Evolutionary conservation across 108 stramenopile species (phyloP), one percentile per base, ranked within the genome.

Genomic region (Cyclostephanos tholiformis): DNA sequence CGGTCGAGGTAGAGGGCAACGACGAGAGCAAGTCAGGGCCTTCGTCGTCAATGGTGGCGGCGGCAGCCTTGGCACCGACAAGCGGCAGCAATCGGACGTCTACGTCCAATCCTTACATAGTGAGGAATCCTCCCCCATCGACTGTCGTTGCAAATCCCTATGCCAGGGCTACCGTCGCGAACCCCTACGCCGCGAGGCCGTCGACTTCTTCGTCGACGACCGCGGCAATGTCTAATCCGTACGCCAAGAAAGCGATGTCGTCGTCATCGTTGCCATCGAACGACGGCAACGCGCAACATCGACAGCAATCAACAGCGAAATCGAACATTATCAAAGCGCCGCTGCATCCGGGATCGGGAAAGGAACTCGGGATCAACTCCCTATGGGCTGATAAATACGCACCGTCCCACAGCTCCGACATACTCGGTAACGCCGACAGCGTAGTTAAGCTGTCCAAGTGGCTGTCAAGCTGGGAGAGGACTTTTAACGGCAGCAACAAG

Each of bases 311-410:
- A 1, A 12, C 35, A 19, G 62, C 38, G 36, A 63, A 63, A 58
- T 36, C 68, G 20, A 22, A 22, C 7, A 57, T 6, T 3, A 26
- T 2, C 56, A 57, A 57, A 2, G 6, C 56, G 12, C 11, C 56
- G 62, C 56, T 38, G 9, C 44, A 38, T 69, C 46, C 56, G 27
- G 20, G 43, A 30, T 16, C 53, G 30, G n/a, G 56, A 55, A 32
- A 61, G 35, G 32, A 38, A 13, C 38, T 69, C 50, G 75, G 66
- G n/a, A 26, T 74, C 48, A 87, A 84, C 55, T 64, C 77, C 13
- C 75, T 98, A 44, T 99, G 97, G 97, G 97, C 93, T 23, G 97
- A 98, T 80, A 91, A 90, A 78, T 91, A 97, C 85, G 87, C 88
- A 65, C 99, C 97, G 7, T 65, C 22, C 13, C 50, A 22, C 27